A percentile compares a stretch with the other conserved stretches of the same genome.
phyloP scores from a whole-genome alignment of 352 stramenopile species.

The Halophytophthora batemanensis region DNA sequence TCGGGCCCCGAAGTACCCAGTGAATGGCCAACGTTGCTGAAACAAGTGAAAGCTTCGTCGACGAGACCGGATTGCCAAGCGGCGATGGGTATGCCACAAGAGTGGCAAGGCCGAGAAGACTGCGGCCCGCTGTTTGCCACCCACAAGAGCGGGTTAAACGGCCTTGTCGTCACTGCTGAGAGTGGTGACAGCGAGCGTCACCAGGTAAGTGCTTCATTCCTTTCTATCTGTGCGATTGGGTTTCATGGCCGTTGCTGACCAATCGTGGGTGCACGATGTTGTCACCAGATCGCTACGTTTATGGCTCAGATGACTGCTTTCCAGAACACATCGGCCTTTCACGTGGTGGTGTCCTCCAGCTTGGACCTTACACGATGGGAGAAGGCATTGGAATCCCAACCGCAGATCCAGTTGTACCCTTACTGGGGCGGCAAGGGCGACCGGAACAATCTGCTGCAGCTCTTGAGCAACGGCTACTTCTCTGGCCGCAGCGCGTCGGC shows the following conservation, averaged over 20 bases:
- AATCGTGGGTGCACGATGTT: background rate
- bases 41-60: slow-evolving; percentile 23
- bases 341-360: slow-evolving; percentile 42
- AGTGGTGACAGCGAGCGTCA: slow-evolving; percentile 17
- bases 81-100: slow-evolving; percentile 1
- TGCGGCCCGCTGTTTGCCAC: slow-evolving; percentile 14
- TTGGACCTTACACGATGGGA: slow-evolving; percentile 42
- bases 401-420: slow-evolving; percentile 35
- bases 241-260: slow-evolving; percentile 5
- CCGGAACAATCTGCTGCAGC: slow-evolving; percentile 31
- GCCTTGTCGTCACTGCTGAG: slow-evolving; percentile 22
- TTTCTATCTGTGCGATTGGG: slow-evolving; percentile 5
- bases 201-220: slow-evolving; percentile 14
- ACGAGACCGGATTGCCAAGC: slow-evolving; percentile 9
- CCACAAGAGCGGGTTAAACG: slow-evolving; percentile 32
- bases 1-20: background rate
- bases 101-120: background rate
- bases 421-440: slow-evolving; percentile 54
- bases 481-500: slow-evolving; percentile 19
- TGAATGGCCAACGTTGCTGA: slow-evolving; percentile 22
- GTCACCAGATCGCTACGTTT: slow-evolving; percentile 25
- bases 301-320: slow-evolving; percentile 26
- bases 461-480: slow-evolving; percentile 37
- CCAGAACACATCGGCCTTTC: slow-evolving; percentile 31
- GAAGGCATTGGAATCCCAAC: slow-evolving; percentile 20